A percentile compares a stretch with the other conserved stretches of the same genome.
Conservation (phyloP, 2,329 filamentous ascomycete genomes). For the Colletotrichum destructivum region DNA sequence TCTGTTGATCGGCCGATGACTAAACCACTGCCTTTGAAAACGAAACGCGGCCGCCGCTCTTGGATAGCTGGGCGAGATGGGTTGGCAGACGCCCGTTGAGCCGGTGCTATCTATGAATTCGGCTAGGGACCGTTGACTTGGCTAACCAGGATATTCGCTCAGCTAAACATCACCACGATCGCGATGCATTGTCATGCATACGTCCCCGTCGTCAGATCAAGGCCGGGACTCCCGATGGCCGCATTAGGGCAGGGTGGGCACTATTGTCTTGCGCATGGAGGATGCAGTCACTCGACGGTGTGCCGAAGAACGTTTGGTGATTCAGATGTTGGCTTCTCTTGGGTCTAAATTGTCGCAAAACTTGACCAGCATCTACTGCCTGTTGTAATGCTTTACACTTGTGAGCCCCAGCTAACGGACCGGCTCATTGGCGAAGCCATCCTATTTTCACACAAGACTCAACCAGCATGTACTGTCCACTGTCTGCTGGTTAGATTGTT, state of each 20-base stretch:
- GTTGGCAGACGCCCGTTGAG: too few relatives aligned
- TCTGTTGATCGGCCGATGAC: constrained; percentile 22
- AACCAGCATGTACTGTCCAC: too few relatives aligned
- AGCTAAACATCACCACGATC: constrained; percentile 7
- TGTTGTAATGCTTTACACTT: too few relatives aligned
- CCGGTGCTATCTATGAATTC: neutral
- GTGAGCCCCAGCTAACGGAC: too few relatives aligned
- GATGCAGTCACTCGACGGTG: constrained; percentile 13
- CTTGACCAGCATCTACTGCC: too few relatives aligned
- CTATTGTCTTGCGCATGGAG: neutral
- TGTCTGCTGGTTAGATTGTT: too few relatives aligned
- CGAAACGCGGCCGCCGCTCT: constrained; percentile 23
- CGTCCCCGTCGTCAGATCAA: constrained; percentile 8
- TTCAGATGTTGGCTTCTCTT: constrained; percentile 22
- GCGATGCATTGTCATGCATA: constrained; percentile 12
- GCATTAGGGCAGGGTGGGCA: neutral
- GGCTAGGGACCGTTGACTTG: constrained; percentile 8
- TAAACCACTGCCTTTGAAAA: constrained; percentile 11
- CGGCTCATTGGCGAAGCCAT: too few relatives aligned
- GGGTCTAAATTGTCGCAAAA: neutral
- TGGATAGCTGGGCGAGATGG: neutral
- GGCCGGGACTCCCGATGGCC: constrained; percentile 23
- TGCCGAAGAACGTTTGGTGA: constrained; percentile 36
- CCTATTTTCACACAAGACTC: too few relatives aligned
- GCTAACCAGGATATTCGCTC: neutral